Conservation (phyloP, 1,139 yeast genomes). For the Kluyveromyces sp. region DNA sequence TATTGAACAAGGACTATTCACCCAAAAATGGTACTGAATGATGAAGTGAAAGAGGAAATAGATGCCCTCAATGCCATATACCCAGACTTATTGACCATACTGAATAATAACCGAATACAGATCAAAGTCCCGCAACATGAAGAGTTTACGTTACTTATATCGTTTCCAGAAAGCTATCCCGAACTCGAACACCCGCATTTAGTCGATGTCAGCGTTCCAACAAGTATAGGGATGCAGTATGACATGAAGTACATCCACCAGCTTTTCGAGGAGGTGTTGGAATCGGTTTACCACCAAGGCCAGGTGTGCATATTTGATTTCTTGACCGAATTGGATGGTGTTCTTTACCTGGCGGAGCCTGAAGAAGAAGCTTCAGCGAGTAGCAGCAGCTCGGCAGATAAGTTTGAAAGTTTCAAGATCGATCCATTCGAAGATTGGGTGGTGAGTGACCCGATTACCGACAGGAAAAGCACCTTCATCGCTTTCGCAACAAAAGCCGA, state of each 20-base stretch:
- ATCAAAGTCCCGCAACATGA: slow-evolving; percentile 61
- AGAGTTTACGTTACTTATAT: slow-evolving; percentile 49
- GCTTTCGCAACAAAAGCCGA: slow-evolving; percentile 62
- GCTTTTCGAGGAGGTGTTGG: slow-evolving; percentile 44
- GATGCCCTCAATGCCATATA: slow-evolving; percentile 85
- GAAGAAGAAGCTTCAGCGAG: slow-evolving; percentile 10
- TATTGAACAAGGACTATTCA: slow-evolving; percentile 1
- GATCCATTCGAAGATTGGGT: slow-evolving; percentile 66
- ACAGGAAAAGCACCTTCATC: slow-evolving; percentile 79
- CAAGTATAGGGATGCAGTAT: slow-evolving; percentile 30
- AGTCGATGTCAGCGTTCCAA: slow-evolving; percentile 42
- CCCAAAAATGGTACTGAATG: slow-evolving; percentile 20
- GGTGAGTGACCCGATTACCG: slow-evolving; percentile 67
- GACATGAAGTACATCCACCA: slow-evolving; percentile 42
- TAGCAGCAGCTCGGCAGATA: slow-evolving; percentile 8
- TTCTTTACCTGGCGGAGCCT: slow-evolving; percentile 36
- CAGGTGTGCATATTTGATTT: slow-evolving; percentile 77
- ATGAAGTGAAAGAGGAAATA: slow-evolving; percentile 68
- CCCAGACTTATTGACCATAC: slow-evolving; percentile 48
- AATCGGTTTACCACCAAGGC: slow-evolving; percentile 45
- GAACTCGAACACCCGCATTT: slow-evolving; percentile 46
- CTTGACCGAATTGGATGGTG: slow-evolving; percentile 54
- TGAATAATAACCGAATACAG: slow-evolving; percentile 40
- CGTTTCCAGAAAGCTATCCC: slow-evolving; percentile 70
- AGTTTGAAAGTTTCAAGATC: slow-evolving; percentile 12